Evolutionary conservation across 805 yeast genomes (phyloP), one percentile per base, ranked within the genome.

Genomic region (Lipomyces oligophaga): DNA sequence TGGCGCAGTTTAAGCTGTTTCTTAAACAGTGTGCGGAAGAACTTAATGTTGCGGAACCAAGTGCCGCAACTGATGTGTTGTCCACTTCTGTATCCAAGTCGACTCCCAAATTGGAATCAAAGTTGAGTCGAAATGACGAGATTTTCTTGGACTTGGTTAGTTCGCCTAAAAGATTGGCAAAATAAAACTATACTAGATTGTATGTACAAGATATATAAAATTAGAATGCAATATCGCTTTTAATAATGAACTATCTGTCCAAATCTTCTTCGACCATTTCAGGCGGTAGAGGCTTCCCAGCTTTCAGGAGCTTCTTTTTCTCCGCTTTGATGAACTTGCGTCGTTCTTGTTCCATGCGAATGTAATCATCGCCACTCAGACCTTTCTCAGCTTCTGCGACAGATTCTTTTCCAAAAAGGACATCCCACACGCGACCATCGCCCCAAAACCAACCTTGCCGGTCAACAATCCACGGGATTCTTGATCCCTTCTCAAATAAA

Each of bases 401-500:
- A 1, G 84, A 66, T 61, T 85, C 93, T 60, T 83, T 81, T 19
- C 94, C 93, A 58, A 86, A 83, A n/a, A 86, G 59, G 42, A 78
- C 75, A 63, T 86, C 95, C 65, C 81, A 83, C 1, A 86, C 83
- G 49, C 95, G 72, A 13, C 95, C 95, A 64, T 86, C 95, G 27
- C 93, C 89, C 95, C 95, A 86, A 68, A 84, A 86, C 72, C 87
- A 86, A 10, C 95, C 95, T 58, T 79, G 81, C 55, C 95, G 72
- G 62, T 86, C 95, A 16, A 85, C 83, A 15, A 83, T 67, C 86
- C 89, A 85, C 20, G 85, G 86, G 32, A 77, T 70, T 47, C 69
- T 66, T 33, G 61, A 65, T 18, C 75, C 74, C 19, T 69, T 65
- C 58, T 85, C 90, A 63, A 77, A 79, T 55, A 86, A 64, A 38